A percentile compares a stretch with the other conserved stretches of the same genome.
phyloP scores from a whole-genome alignment of 2,329 filamentous ascomycete species.

The Colletotrichum sidae region DNA sequence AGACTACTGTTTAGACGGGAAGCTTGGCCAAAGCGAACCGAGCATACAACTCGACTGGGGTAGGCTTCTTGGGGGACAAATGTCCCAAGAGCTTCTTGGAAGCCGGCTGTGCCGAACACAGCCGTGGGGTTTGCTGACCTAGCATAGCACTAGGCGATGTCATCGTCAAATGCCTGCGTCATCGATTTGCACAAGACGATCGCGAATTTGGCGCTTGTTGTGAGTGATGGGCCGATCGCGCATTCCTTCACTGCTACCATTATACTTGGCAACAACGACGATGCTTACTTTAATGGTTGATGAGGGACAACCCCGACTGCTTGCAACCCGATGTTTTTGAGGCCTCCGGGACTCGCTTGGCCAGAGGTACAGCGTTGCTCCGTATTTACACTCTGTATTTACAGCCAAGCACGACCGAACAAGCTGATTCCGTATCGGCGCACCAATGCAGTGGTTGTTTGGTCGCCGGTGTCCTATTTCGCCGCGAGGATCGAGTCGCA shows the following conservation, averaged over 20 bases:
- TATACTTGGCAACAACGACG: too few relatives aligned
- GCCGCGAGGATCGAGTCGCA: too few relatives aligned
- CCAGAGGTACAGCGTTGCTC: too few relatives aligned
- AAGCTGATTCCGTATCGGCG: too few relatives aligned
- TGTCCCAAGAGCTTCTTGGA: constrained; percentile 14
- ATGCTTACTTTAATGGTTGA: neutral
- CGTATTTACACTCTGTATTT: too few relatives aligned
- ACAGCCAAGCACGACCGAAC: too few relatives aligned
- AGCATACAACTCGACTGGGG: neutral
- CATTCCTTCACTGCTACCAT: constrained; percentile 4
- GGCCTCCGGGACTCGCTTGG: constrained; percentile 18
- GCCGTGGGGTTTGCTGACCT: too few relatives aligned
- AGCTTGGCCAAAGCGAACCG: constrained; percentile 19
- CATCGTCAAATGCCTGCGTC: constrained; percentile 24
- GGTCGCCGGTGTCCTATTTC: too few relatives aligned
- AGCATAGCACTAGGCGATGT: constrained; percentile 3
- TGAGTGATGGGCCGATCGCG: neutral
- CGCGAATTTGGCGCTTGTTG: constrained; percentile 28
- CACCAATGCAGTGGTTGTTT: too few relatives aligned
- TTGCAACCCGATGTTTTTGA: constrained; percentile 12
- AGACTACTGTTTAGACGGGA: neutral
- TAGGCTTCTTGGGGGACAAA: constrained; percentile 12
- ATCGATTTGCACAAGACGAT: constrained; percentile 30
- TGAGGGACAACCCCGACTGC: neutral
- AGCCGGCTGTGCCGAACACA: constrained; percentile 24